Evolutionary conservation across 208 protist genomes (phyloP), one percentile per base, ranked within the genome.

Genomic region (Trypanosoma platydactyli): DNA sequence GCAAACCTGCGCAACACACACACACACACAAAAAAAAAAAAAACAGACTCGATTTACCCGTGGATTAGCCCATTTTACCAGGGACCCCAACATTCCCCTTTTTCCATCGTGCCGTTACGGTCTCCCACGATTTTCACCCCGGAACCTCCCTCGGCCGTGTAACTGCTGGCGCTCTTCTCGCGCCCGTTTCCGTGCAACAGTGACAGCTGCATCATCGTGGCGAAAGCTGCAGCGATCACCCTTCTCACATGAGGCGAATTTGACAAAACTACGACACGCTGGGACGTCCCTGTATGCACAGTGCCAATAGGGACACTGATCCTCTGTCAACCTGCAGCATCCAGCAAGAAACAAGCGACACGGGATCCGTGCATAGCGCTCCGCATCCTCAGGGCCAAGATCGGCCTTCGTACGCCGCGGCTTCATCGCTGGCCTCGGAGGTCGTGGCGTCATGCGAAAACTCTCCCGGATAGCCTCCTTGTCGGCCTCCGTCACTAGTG

Each of bases 231-330:
- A 94, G 30, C 81, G 63, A 1, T 69, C 51, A 0, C 85, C 85
- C 53, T 83, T 84, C 13, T 83, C 76, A 60, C 89, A 94, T 6
- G 71, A 35, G 18, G 78, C 78, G 40, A 62, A 76, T 29, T 80
- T 80, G 11, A 77, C 46, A 67, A 89, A 86, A 13, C 72, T 77
- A 22, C 79, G 83, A 52, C 89, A 94, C 45, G 79, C 73, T 0
- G 89, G 85, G 5, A 91, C 67, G 29, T 91, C 89, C 20, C 73
- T 62, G 12, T 73, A 79, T 0, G 62, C 76, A 71, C 85, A 92
- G 80, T 94, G 89, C 80, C 80, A 79, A 69, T 88, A 94, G 5
- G 84, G 83, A 66, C 89, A 94, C 24, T 81, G 74, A 3, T 81
- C 84, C 22, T 72, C 66, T 0, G 46, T 68, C 7, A 78, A 51